Evolutionary conservation across 2,329 filamentous ascomycete species (phyloP).

Genomic region (Acephala macrosclerotiorum): DNA sequence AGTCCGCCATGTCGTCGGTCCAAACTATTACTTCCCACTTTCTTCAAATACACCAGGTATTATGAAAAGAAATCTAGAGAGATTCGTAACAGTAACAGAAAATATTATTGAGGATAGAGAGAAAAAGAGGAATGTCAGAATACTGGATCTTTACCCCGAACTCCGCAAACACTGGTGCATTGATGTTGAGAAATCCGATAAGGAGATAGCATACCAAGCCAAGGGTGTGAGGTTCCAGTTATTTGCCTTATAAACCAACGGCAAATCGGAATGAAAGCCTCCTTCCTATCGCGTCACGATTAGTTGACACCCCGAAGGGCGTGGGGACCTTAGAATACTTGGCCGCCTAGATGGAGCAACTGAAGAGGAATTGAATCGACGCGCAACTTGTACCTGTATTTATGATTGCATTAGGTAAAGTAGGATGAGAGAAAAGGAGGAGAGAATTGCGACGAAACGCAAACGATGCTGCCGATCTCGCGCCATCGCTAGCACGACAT

Average conservation of each 20-base stretch:
- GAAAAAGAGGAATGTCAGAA: background rate
- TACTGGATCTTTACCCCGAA: background rate
- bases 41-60: background rate
- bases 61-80: background rate
- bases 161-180: background rate
- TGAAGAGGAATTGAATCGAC: background rate
- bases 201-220: background rate
- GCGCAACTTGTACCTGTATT: background rate
- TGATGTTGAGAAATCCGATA: slow-evolving; percentile 12
- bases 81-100: background rate
- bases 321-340: slow-evolving; percentile 1
- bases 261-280: slow-evolving; percentile 5
- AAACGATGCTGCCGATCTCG: background rate
- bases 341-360: background rate
- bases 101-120: background rate
- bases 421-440: background rate
- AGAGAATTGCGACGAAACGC: background rate
- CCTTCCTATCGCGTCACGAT: slow-evolving; percentile 9
- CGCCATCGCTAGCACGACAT: background rate
- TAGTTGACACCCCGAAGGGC: background rate
- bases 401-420: background rate
- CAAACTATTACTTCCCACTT: background rate
- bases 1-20: slow-evolving; percentile 36
- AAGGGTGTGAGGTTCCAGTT: background rate
- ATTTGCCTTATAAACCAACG: background rate